Conservation (phyloP, 164 flowering plant species). For the Houttuynia cordata region DNA sequence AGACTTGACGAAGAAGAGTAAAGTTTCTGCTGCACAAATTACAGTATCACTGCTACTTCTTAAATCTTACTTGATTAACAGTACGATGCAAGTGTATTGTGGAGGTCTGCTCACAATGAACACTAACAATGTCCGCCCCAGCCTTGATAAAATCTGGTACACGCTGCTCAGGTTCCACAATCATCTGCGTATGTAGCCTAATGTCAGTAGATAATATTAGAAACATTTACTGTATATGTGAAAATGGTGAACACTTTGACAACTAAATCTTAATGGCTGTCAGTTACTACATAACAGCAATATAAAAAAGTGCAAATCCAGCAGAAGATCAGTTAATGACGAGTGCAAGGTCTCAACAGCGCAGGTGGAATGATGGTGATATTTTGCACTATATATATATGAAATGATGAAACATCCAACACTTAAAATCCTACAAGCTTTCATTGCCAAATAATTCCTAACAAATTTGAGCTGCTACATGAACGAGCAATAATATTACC, state of each 20-base stretch:
- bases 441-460: no score
- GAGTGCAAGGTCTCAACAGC: conserved; percentile 96
- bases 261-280: no score
- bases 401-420: no score
- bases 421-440: no score
- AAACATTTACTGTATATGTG: background rate
- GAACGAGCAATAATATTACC: conserved; percentile 30
- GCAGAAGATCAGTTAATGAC: conserved; percentile 86
- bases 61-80: conserved; percentile 50
- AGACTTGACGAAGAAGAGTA: no score
- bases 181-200: conserved; percentile 47
- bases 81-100: conserved; percentile 96
- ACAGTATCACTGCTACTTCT: background rate
- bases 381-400: no score
- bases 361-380: conserved; percentile 96
- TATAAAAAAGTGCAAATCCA: conserved; percentile 93
- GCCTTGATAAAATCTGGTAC: conserved; percentile 96
- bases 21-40: background rate
- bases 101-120: conserved; percentile 89
- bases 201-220: background rate
- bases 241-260: background rate
- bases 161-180: conserved; percentile 96
- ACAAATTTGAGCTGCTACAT: no score
- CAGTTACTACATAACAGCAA: background rate
- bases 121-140: conserved; percentile 96